phyloP scores from a whole-genome alignment of 1,284 basidiomycete species.

The Exsudoporus floridanus region DNA sequence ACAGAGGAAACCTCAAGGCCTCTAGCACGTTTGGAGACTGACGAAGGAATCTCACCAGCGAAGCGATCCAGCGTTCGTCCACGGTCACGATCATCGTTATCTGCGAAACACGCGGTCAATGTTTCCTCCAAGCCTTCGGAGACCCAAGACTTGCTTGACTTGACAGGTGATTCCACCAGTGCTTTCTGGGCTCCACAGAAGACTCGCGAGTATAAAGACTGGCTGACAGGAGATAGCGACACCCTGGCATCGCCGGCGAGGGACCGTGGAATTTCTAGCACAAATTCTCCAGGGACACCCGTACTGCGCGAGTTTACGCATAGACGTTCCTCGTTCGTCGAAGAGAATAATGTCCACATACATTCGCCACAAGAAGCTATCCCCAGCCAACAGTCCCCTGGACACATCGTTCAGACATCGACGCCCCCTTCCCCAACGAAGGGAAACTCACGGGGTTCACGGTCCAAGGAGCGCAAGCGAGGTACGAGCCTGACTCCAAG shows the following conservation, averaged over 20 bases:
- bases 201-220: slow-evolving; percentile 49
- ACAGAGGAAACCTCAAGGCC: slow-evolving; percentile 18
- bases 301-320: slow-evolving; percentile 65
- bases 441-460: slow-evolving; percentile 27
- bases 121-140: slow-evolving; percentile 20
- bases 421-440: slow-evolving; percentile 27
- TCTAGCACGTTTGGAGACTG: slow-evolving; percentile 9
- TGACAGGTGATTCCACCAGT: slow-evolving; percentile 13
- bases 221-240: slow-evolving; percentile 69
- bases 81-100: slow-evolving; percentile 27
- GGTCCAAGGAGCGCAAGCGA: slow-evolving; percentile 30
- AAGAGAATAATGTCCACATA: slow-evolving; percentile 48
- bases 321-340: slow-evolving; percentile 66
- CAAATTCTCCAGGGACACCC: slow-evolving; percentile 36
- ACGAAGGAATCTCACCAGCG: slow-evolving; percentile 13
- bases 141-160: slow-evolving; percentile 21
- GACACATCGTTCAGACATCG: slow-evolving; percentile 18
- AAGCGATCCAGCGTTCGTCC: slow-evolving; percentile 29
- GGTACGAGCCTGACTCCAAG: slow-evolving; percentile 5
- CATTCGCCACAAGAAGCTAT: slow-evolving; percentile 49
- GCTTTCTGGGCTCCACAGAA: slow-evolving; percentile 15
- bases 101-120: slow-evolving; percentile 19
- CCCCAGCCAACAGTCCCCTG: slow-evolving; percentile 40
- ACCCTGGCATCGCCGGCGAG: slow-evolving; percentile 21
- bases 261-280: slow-evolving; percentile 15